phyloP scores from a whole-genome alignment of 2,329 filamentous ascomycete genomes.

The Trichoderma koningii region DNA sequence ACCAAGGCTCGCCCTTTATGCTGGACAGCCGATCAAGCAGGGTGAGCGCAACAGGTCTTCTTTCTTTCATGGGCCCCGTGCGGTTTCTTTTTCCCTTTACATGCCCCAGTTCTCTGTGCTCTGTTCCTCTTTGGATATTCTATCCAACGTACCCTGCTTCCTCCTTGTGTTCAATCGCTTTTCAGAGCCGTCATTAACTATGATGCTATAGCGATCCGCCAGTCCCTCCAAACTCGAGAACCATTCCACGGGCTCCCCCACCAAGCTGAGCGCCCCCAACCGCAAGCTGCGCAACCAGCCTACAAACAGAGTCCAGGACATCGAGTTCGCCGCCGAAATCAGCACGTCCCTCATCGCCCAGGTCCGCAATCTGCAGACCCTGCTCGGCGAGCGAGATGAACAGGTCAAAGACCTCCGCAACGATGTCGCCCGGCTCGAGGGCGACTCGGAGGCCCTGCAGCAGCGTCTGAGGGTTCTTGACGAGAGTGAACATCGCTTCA shows the following conservation, averaged over 20 bases:
- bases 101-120: too few relatives aligned
- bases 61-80: not conserved
- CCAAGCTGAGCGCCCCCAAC: constrained; percentile 84
- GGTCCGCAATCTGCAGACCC: constrained; percentile 82
- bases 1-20: constrained; percentile 53
- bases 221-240: constrained; percentile 80
- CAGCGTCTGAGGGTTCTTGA: constrained; percentile 81
- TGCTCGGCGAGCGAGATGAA: constrained; percentile 86
- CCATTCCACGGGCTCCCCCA: constrained; percentile 81
- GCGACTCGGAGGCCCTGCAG: constrained; percentile 75
- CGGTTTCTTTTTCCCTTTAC: not conserved
- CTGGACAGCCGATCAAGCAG: constrained; percentile 55
- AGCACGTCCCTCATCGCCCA: constrained; percentile 93
- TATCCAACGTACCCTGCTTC: too few relatives aligned
- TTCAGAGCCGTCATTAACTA: not conserved
- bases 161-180: constrained; percentile 22
- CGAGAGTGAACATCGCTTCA: constrained; percentile 93
- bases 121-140: too few relatives aligned
- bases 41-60: constrained; percentile 45
- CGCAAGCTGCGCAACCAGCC: constrained; percentile 90
- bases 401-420: constrained; percentile 72
- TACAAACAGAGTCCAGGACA: constrained; percentile 85
- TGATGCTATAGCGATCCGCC: constrained; percentile 59
- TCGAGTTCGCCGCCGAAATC: constrained; percentile 98
- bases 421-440: constrained; percentile 78